Evolutionary conservation across 768 basidiomycete species (phyloP).

Genomic region (Hypholoma sublateritium): DNA sequence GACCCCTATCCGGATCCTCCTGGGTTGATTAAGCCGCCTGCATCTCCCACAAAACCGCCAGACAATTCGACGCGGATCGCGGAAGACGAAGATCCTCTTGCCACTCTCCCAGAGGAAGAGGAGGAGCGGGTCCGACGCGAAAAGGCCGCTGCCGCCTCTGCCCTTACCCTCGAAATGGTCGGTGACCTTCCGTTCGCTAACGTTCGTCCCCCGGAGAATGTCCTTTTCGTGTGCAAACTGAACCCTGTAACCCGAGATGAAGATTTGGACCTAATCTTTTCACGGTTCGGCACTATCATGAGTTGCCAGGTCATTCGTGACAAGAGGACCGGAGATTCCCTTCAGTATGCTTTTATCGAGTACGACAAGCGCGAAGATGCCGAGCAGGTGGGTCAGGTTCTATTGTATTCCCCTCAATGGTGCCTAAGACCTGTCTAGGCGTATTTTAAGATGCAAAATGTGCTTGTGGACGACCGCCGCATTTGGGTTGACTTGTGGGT

Average conservation of each 20-base stretch:
- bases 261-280: constrained; percentile 96
- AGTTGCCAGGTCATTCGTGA: constrained; percentile 98
- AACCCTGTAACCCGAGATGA: constrained; percentile 95
- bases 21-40: constrained; percentile 69
- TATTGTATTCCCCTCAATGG: not conserved
- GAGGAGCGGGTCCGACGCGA: constrained; percentile 79
- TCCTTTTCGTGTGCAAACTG: constrained; percentile 97
- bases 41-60: constrained; percentile 77
- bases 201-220: constrained; percentile 96
- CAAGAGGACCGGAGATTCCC: constrained; percentile 91
- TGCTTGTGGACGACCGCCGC: constrained; percentile 92
- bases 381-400: constrained; percentile 67
- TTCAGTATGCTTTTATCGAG: constrained; percentile 99
- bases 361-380: constrained; percentile 93
- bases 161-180: constrained; percentile 98
- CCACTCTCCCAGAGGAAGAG: constrained; percentile 82
- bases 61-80: constrained; percentile 89
- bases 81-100: constrained; percentile 91
- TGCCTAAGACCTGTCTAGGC: constrained; percentile 47
- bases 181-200: constrained; percentile 98
- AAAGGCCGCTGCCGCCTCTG: constrained; percentile 89
- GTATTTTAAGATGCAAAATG: constrained; percentile 99
- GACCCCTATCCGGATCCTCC: constrained; percentile 93
- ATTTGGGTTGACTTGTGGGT: constrained; percentile 99
- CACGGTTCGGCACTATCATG: constrained; percentile 92